Evolutionary conservation across 371 early-diverging fungal species (phyloP).

Genomic region (Mortierella sp.): DNA sequence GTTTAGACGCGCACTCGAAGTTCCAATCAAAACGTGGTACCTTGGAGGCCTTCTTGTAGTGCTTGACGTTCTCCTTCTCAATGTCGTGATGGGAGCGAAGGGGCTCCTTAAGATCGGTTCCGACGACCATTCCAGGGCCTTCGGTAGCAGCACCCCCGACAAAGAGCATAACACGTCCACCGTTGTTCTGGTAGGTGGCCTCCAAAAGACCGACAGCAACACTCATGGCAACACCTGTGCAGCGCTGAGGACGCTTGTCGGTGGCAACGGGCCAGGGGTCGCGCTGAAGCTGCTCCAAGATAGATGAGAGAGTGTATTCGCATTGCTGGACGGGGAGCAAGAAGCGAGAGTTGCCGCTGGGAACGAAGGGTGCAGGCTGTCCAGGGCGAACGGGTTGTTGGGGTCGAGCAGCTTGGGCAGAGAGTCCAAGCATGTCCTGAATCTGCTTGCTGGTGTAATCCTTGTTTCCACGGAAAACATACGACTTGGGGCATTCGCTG

Average conservation of each 20-base stretch:
- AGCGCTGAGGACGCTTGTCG: slow-evolving; percentile 95
- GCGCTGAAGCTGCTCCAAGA: slow-evolving; percentile 95
- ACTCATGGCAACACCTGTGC: slow-evolving; percentile 98
- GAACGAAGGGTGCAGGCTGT: slow-evolving; percentile 63
- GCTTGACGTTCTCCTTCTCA: slow-evolving; percentile 94
- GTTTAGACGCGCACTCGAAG: too few species aligned
- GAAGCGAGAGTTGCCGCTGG: slow-evolving; percentile 71
- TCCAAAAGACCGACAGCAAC: slow-evolving; percentile 98
- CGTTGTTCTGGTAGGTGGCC: slow-evolving; percentile 93
- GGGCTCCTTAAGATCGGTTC: slow-evolving; percentile 93
- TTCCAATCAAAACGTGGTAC: slow-evolving; percentile 46
- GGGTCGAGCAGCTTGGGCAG: slow-evolving; percentile 69
- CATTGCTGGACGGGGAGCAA: slow-evolving; percentile 94
- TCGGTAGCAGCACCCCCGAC: slow-evolving; percentile 98
- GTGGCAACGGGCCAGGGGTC: slow-evolving; percentile 99
- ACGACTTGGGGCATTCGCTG: slow-evolving; percentile 96
- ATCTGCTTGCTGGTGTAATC: slow-evolving; percentile 96
- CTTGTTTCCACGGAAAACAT: slow-evolving; percentile 98
- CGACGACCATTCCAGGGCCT: slow-evolving; percentile 98
- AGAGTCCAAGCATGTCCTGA: slow-evolving; percentile 94
- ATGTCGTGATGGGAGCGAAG: slow-evolving; percentile 98
- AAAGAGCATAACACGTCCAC: slow-evolving; percentile 98
- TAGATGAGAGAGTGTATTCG: slow-evolving; percentile 94
- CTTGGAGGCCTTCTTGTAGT: slow-evolving; percentile 93
- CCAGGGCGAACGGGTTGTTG: slow-evolving; percentile 77